phyloP scores from a whole-genome alignment of 805 yeast genomes.

The Zygosaccharomyces bisporus region DNA sequence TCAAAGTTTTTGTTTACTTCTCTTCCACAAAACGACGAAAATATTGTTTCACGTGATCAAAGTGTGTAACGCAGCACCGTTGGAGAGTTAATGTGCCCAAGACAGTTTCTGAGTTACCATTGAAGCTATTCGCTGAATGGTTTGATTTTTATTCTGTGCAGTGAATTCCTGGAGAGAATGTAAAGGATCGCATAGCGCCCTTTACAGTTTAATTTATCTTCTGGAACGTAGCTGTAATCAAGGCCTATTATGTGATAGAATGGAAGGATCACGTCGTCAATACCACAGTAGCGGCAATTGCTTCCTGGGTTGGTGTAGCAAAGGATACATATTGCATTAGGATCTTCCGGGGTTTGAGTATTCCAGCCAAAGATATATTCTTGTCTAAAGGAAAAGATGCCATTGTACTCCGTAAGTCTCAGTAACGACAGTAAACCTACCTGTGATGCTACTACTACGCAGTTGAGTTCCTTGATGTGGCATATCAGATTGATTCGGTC shows the following conservation, averaged over 20 bases:
- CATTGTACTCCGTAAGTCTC: conserved; percentile 28
- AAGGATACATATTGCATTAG: conserved; percentile 1
- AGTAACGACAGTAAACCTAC: conserved; percentile 26
- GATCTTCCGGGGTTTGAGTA: conserved; percentile 15
- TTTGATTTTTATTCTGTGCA: conserved; percentile 5
- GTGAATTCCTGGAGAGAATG: conserved; percentile 8
- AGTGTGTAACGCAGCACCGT: neutral
- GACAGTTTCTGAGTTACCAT: too few species aligned
- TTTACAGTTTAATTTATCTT: conserved; percentile 9
- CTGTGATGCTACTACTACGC: conserved; percentile 29
- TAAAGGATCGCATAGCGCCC: conserved; percentile 20
- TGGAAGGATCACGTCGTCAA: conserved; percentile 22
- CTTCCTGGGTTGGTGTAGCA: conserved; percentile 1
- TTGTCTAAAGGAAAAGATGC: conserved; percentile 31
- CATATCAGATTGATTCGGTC: conserved; percentile 24
- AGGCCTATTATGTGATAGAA: conserved; percentile 21
- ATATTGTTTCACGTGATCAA: neutral
- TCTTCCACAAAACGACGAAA: conserved; percentile 3
- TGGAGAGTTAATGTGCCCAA: too few species aligned
- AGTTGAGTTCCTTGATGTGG: conserved; percentile 26
- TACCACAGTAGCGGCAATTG: conserved; percentile 12
- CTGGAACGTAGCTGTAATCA: conserved; percentile 23
- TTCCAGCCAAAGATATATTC: conserved; percentile 31
- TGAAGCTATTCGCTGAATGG: too few species aligned
- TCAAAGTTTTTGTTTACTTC: conserved; percentile 2